Evolutionary conservation across 2,329 filamentous ascomycete species (phyloP).

Genomic region (Stachybotrys elegans): DNA sequence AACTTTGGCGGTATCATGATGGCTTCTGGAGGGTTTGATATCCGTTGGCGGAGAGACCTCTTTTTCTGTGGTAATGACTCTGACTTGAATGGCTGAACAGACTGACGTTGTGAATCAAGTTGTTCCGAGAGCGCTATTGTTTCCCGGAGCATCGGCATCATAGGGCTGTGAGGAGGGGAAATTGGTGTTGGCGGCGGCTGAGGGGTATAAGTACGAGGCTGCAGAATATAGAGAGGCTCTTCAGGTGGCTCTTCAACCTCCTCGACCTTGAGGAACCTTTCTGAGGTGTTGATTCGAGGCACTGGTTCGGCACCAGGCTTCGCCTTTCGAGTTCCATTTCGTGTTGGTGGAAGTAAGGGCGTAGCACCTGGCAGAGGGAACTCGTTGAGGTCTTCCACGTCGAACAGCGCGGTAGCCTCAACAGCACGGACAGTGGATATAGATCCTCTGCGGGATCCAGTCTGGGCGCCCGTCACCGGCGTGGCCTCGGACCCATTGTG

Average conservation of each 20-base stretch:
- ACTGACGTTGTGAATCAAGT: not conserved
- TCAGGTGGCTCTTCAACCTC: slow-evolving; percentile 12
- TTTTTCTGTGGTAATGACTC: too few species aligned
- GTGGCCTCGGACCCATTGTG: slow-evolving; percentile 9
- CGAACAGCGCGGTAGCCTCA: slow-evolving; percentile 9
- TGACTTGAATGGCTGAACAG: slow-evolving; percentile 6
- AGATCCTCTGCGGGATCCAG: slow-evolving; percentile 4
- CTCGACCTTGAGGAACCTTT: slow-evolving; percentile 1
- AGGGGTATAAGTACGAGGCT: slow-evolving; percentile 54
- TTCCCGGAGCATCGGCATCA: slow-evolving; percentile 9
- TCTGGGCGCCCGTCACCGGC: not conserved
- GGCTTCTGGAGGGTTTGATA: slow-evolving; percentile 47
- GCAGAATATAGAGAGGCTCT: slow-evolving; percentile 45
- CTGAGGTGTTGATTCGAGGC: not conserved
- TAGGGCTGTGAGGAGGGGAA: slow-evolving; percentile 45
- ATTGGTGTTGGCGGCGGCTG: slow-evolving; percentile 41
- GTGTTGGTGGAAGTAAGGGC: slow-evolving; percentile 16
- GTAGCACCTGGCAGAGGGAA: slow-evolving; percentile 20
- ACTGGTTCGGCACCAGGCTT: not conserved
- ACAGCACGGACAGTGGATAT: slow-evolving; percentile 8
- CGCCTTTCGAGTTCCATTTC: not conserved
- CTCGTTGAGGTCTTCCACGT: slow-evolving; percentile 18
- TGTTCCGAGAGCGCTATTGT: not conserved
- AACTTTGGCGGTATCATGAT: slow-evolving; percentile 46
- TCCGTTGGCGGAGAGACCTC: slow-evolving; percentile 47